Evolutionary conservation across 1,284 basidiomycete species (phyloP).

Genomic region (Pseudozyma hubeiensis): DNA sequence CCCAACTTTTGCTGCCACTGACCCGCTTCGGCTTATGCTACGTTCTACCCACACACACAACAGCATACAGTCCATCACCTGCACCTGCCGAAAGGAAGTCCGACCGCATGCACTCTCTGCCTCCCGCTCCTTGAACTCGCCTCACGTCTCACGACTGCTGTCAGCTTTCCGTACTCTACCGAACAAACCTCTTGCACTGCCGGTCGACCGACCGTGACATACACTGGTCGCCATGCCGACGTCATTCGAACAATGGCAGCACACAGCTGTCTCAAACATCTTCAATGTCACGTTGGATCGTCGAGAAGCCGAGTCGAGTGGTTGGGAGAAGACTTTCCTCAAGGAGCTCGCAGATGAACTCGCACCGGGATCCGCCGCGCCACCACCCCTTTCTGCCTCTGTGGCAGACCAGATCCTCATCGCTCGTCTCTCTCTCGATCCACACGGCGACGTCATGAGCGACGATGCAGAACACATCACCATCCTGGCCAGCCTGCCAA

Average conservation of each 20-base stretch:
- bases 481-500: constrained; percentile 81
- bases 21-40: no score
- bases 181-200: background rate
- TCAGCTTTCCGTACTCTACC: no score
- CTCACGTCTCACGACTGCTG: no score
- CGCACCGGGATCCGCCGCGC: constrained; percentile 74
- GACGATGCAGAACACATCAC: constrained; percentile 84
- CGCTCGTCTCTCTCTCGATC: constrained; percentile 84
- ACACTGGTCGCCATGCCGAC: constrained; percentile 18
- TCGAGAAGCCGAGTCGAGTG: constrained; percentile 77
- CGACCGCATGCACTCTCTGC: no score
- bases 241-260: constrained; percentile 75
- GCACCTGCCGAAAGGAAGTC: no score
- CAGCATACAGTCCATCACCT: no score
- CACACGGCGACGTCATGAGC: constrained; percentile 77
- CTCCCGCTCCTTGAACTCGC: no score
- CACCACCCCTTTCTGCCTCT: constrained; percentile 32
- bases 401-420: constrained; percentile 85
- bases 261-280: constrained; percentile 76
- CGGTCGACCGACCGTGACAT: background rate
- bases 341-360: constrained; percentile 81
- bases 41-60: no score
- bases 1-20: no score
- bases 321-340: constrained; percentile 84
- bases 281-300: constrained; percentile 86